Evolutionary conservation across 768 basidiomycete genomes (phyloP).

Genomic region (Amanita fuliginea): DNA sequence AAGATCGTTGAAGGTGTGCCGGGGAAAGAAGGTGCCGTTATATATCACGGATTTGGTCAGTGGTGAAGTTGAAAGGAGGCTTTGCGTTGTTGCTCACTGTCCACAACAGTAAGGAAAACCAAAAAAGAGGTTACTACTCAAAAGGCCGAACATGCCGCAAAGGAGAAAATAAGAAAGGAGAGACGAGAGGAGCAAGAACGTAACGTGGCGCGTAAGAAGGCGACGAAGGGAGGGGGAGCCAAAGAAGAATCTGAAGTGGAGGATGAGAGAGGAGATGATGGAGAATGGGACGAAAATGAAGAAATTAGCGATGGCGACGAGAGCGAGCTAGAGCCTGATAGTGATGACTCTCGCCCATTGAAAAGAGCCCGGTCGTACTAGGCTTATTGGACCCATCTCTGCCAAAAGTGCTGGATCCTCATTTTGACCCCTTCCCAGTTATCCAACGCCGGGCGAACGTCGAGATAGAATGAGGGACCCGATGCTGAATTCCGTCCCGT

Average conservation of each 20-base stretch:
- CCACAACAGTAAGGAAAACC: conserved; percentile 73
- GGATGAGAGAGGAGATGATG: conserved; percentile 23
- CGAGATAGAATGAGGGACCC: conserved; percentile 75
- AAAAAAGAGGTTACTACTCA: conserved; percentile 61
- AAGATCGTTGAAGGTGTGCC: conserved; percentile 94
- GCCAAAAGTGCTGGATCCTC: conserved; percentile 53
- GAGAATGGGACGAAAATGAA: conserved; percentile 30
- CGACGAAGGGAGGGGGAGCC: conserved; percentile 13
- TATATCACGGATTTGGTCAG: conserved; percentile 92
- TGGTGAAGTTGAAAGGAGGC: conserved; percentile 7
- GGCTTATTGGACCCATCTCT: conserved; percentile 14
- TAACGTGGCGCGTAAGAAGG: conserved; percentile 82
- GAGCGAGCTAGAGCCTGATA: conserved; percentile 12
- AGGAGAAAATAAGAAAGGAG: conserved; percentile 64
- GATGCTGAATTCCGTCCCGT: conserved; percentile 52
- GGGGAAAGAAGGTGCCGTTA: conserved; percentile 85
- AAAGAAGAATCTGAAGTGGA: conserved; percentile 12
- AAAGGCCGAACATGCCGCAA: conserved; percentile 67
- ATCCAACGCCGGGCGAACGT: conserved; percentile 90
- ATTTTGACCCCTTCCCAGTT: conserved; percentile 90
- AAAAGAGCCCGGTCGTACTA: conserved; percentile 17
- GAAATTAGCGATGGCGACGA: conserved; percentile 30
- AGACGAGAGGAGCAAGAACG: conserved; percentile 83
- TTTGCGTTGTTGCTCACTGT: not conserved
- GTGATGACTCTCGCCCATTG: conserved; percentile 36